These are phyloP conservation scores for Lomentospora prolificans DNA, from an alignment of 2,329 filamentous ascomycete genomes.

Conservation along the genomic window DNA sequence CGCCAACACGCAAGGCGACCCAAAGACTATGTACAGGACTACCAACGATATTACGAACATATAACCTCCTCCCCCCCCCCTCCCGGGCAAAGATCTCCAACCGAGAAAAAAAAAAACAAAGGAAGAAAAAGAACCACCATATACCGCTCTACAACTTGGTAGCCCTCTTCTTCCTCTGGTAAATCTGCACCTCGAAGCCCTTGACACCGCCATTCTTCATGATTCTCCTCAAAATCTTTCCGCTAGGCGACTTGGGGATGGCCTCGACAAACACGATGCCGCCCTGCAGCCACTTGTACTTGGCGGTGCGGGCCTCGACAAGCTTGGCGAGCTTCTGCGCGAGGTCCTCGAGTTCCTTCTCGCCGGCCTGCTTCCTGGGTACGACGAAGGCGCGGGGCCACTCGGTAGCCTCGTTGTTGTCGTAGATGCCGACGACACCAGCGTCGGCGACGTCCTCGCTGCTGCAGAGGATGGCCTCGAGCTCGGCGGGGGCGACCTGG, in stretches of 20 bases:
- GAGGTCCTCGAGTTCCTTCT: slow-evolving; percentile 30
- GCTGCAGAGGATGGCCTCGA: slow-evolving; percentile 26
- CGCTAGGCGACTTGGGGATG: slow-evolving; percentile 61
- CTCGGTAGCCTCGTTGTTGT: slow-evolving; percentile 49
- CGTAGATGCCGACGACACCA: slow-evolving; percentile 52
- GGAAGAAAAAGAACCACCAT: no score
- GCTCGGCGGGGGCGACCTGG: slow-evolving; percentile 48
- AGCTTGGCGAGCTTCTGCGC: slow-evolving; percentile 45
- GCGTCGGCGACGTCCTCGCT: slow-evolving; percentile 46
- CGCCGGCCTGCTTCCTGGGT: slow-evolving; percentile 17
- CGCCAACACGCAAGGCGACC: not conserved
- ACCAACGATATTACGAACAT: not conserved
- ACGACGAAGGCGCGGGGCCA: slow-evolving; percentile 55
- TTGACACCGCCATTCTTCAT: slow-evolving; percentile 30
- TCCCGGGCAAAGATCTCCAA: no score
- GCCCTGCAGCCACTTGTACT: slow-evolving; percentile 59
- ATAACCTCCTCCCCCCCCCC: no score
- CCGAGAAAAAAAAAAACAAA: no score
- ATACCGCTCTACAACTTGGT: slow-evolving; percentile 12
- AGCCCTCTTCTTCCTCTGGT: slow-evolving; percentile 11
- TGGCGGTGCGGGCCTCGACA: slow-evolving; percentile 49
- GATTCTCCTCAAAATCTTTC: slow-evolving; percentile 35
- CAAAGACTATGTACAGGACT: not conserved
- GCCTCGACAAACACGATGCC: slow-evolving; percentile 59
- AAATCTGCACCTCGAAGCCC: slow-evolving; percentile 26